These are phyloP conservation scores for Ceratocystis papillata DNA, from an alignment of 2,329 filamentous ascomycete genomes.

Conservation along the genomic window DNA sequence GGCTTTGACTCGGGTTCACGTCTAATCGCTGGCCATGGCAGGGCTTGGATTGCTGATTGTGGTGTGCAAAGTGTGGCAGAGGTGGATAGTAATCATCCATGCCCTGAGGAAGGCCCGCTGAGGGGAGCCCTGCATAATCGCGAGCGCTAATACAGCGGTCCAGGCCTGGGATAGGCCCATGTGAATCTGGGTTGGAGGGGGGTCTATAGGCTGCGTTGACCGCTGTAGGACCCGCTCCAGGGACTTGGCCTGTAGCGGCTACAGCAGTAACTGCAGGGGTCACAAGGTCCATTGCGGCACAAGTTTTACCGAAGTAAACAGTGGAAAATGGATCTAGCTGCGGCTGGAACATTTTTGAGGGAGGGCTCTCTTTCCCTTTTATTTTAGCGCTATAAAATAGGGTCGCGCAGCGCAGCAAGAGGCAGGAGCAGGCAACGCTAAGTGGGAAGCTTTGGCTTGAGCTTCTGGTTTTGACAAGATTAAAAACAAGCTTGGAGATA, in stretches of 20 bases:
- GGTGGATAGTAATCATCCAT: not conserved
- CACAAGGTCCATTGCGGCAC: not conserved
- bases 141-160: not conserved
- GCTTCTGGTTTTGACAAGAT: not conserved
- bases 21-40: not conserved
- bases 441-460: slow-evolving; percentile 11
- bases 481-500: not conserved
- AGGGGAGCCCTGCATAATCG: not conserved
- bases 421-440: not conserved
- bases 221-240: not conserved
- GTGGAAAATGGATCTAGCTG: slow-evolving; percentile 41
- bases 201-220: not conserved
- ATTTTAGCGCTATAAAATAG: too few species aligned
- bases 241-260: not conserved
- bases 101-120: not conserved
- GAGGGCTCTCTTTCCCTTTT: not conserved
- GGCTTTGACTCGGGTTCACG: not conserved
- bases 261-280: not conserved
- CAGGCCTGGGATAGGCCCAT: not conserved
- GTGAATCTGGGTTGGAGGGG: not conserved
- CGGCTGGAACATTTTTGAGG: slow-evolving; percentile 43
- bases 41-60: not conserved
- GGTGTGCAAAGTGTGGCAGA: not conserved
- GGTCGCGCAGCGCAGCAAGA: not conserved
- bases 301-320: slow-evolving; percentile 31